These are phyloP conservation scores for Eugenia klotzschiana DNA, from an alignment of 441 rosid species.

Conservation along the genomic window DNA sequence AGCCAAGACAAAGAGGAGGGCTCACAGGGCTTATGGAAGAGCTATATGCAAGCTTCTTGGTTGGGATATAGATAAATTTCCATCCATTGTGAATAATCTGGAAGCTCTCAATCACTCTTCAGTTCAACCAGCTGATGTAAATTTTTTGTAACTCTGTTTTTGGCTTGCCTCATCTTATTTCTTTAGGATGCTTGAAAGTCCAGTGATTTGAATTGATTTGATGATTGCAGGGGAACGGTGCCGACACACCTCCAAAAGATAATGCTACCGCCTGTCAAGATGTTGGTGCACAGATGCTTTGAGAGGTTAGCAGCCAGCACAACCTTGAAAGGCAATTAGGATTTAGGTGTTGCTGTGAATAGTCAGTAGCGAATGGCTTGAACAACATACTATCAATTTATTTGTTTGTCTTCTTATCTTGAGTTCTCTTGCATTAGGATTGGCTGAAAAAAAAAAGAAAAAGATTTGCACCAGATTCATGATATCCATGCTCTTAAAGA, in stretches of 20 bases:
- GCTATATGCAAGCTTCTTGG: slow-evolving; percentile 37
- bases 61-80: slow-evolving; percentile 30
- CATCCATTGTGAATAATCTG: slow-evolving; percentile 7
- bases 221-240: neutral
- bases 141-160: neutral
- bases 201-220: neutral
- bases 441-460: neutral
- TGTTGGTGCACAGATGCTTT: neutral
- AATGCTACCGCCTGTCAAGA: neutral
- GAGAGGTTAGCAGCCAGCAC: neutral
- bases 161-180: neutral
- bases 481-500: neutral
- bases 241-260: neutral
- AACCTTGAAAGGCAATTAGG: neutral
- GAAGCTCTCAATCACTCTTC: slow-evolving; percentile 6
- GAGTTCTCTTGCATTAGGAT: neutral
- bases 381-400: neutral
- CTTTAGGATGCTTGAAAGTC: neutral
- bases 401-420: neutral
- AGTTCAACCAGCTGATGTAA: neutral
- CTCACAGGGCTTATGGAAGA: slow-evolving; percentile 37
- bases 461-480: neutral
- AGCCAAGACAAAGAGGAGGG: slow-evolving; percentile 20
- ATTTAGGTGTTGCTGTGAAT: neutral
- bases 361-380: neutral